Base-by-base conservation (phyloP, 768 basidiomycete species). In the Calocera viscosa region DNA sequence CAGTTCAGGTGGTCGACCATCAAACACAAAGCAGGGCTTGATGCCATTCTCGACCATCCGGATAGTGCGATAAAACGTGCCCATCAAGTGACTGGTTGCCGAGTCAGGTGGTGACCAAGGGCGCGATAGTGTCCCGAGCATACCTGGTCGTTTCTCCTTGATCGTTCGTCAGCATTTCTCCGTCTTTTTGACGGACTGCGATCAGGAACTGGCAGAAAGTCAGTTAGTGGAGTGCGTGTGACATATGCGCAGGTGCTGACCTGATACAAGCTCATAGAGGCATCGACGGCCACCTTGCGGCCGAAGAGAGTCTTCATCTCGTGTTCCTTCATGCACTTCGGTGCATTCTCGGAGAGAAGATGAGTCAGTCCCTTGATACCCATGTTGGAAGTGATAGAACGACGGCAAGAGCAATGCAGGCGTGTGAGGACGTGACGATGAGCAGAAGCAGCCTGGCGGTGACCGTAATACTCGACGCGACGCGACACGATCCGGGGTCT, bases 41-140 rank as follows among this genome's bases (percentile, higher is more conserved):
- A 99, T 93, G 2, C 96, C 96, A 70, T 98, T 95, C 78, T 99
- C 96, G 19, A 94, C 94, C 75, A 99, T 98, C 26, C 96, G 84
- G 68, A 99, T 91, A 0, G 96, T 99, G 40, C 94, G 84, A 73
- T 97, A 97, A 79, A 99, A 99, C 76, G 98, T 89, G 0, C 96
- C 96, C 94, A 98, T 97, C 12, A 99, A 80, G 77, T 99, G 43
- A 28, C 35, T 28, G 2, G 16, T 17, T 19, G 8, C 16, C 11
- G 19, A 28, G 24, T 17, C 40, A 19, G 49, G n/a, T n/a, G 34
- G n/a, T 14, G 24, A 38, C 1, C 28, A 19, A 11, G 17, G 34
- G 64, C 8, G 65, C 28, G 34, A 32, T 19, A 19, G 8, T 19
- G 16, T 8, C 7, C 17, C 17, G 8, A 22, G 69, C 76, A 64